Conservation (phyloP, 129 eudicot species). For the Deinandra increscens region DNA sequence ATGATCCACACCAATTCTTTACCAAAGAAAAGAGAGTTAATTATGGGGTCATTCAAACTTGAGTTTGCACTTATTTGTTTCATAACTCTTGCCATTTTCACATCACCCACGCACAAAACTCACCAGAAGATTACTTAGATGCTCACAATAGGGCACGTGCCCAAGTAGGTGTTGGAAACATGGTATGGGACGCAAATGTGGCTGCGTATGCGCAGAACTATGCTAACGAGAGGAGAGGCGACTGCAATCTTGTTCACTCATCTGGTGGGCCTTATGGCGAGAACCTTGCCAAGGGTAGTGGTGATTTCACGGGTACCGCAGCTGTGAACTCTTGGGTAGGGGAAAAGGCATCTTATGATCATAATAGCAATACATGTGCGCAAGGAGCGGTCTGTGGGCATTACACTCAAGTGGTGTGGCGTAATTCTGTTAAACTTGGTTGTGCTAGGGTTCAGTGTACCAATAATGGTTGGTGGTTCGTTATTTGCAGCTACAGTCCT, state of each 20-base stretch:
- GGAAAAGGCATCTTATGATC: conserved; percentile 9
- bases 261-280: conserved; percentile 2
- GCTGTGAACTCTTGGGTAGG: conserved; percentile 2
- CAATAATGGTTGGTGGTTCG: background rate
- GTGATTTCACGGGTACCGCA: background rate
- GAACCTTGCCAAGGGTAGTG: background rate
- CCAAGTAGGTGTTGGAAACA: conserved; percentile 2
- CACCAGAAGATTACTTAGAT: background rate
- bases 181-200: background rate
- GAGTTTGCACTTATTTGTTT: background rate
- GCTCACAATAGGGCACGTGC: conserved; percentile 9
- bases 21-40: background rate
- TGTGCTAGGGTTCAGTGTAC: conserved; percentile 30
- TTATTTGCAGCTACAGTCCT: background rate
- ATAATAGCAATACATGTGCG: conserved; percentile 35
- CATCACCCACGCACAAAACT: background rate
- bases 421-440: conserved; percentile 35
- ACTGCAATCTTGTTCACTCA: background rate
- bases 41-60: background rate
- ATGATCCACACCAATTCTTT: background rate
- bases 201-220: background rate
- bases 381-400: conserved; percentile 35
- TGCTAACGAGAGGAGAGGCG: background rate
- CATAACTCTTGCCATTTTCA: conserved; percentile 2
- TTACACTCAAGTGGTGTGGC: conserved; percentile 55